Conservation (phyloP, 331 rosid genomes). For the Prunus yedoensis region DNA sequence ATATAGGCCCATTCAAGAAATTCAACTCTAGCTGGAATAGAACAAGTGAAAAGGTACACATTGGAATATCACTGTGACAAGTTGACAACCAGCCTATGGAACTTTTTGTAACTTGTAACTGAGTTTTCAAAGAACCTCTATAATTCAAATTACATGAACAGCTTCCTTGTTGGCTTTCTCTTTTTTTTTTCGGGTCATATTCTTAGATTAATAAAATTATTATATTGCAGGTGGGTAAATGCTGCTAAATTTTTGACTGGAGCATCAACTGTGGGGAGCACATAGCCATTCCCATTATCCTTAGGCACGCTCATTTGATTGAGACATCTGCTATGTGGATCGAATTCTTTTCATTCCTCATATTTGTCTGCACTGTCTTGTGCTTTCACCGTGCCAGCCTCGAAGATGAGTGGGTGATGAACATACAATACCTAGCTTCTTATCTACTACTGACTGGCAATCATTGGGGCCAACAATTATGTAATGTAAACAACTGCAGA, state of each 20-base stretch:
- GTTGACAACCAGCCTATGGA: not conserved
- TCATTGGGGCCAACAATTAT: constrained; percentile 18
- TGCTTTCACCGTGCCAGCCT: constrained; percentile 95
- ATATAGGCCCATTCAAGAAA: not conserved
- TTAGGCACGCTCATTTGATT: constrained; percentile 86
- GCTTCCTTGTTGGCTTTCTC: not conserved
- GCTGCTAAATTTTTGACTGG: constrained; percentile 97
- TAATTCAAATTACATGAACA: not conserved
- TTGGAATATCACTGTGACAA: not conserved
- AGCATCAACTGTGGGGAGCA: constrained; percentile 86
- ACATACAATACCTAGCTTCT: not conserved
- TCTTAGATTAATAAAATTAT: not conserved
- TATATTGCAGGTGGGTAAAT: constrained; percentile 77
- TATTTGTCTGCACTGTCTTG: constrained; percentile 81
- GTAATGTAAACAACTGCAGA: constrained; percentile 1
- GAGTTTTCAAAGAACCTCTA: not conserved
- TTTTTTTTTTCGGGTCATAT: not conserved
- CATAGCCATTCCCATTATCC: constrained; percentile 92
- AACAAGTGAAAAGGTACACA: not conserved
- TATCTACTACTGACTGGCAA: constrained; percentile 15
- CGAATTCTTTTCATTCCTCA: constrained; percentile 86
- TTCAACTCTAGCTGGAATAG: not conserved
- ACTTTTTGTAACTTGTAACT: not conserved
- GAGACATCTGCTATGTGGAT: constrained; percentile 95
- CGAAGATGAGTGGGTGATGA: constrained; percentile 87